These are phyloP conservation scores for Ceratobasidium sp. DNA, from an alignment of 1,284 basidiomycete species.

Conservation along the genomic window DNA sequence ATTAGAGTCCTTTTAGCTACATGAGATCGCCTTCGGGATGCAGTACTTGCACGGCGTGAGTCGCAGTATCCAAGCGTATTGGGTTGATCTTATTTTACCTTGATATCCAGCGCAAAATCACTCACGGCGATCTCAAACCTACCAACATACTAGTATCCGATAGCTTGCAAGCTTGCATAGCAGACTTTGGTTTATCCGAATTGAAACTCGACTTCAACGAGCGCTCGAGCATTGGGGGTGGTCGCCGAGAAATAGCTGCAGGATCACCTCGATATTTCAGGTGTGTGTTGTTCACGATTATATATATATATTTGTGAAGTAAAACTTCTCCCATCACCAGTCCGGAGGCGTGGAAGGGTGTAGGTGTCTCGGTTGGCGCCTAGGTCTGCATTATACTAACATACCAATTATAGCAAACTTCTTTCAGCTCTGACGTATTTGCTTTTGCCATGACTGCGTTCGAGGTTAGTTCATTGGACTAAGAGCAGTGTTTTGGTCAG, in stretches of 20 bases:
- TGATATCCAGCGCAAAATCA: conserved; percentile 53
- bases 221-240: conserved; percentile 15
- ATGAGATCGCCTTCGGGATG: conserved; percentile 61
- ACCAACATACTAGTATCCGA: conserved; percentile 65
- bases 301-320: conserved; percentile 54
- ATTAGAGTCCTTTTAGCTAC: conserved; percentile 55
- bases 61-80: conserved; percentile 32
- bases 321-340: conserved; percentile 50
- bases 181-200: conserved; percentile 71
- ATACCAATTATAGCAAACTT: conserved; percentile 58
- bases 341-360: conserved; percentile 49
- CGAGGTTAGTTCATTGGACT: conserved; percentile 56
- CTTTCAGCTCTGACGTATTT: conserved; percentile 64
- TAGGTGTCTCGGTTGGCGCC: conserved; percentile 60
- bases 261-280: conserved; percentile 26
- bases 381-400: conserved; percentile 53
- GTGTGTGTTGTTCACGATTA: not conserved
- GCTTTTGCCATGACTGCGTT: conserved; percentile 66
- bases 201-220: conserved; percentile 51
- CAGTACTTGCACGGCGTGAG: conserved; percentile 63
- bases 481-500: not conserved
- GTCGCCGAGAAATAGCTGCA: not conserved
- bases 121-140: conserved; percentile 46
- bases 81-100: not conserved
- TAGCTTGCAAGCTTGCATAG: conserved; percentile 62